Base-by-base conservation (phyloP, 805 yeast species). In the Candida maesae region DNA sequence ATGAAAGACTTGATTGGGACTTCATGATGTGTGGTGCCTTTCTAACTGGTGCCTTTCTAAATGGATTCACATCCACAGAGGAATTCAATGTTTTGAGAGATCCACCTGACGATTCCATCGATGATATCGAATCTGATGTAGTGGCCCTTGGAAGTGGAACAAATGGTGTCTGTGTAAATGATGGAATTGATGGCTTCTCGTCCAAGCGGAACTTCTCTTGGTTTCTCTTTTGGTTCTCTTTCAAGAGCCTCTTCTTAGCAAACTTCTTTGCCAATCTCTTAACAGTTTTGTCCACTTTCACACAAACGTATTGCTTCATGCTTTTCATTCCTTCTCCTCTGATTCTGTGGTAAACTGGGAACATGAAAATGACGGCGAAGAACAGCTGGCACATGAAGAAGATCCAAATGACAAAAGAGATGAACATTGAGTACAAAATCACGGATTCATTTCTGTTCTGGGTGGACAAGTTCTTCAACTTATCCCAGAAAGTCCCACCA, bases 351-450 rank as follows among this genome's bases (percentile, higher is more conserved):
- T 68, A 71, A 2, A 82, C 71, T 4, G 80, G 83, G 12, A 76
- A 50, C 35, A 71, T 70, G 44, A 71, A 66, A 2, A 78, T 27
- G 47, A 81, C 46, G 1, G 87, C 90, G 40, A 78, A 53, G 18
- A 67, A 50, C 42, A 84, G 74, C 56, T 71, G 69, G 38, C 75
- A 54, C 45, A 83, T 72, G 67, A 84, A 84, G 39, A 84, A 61
- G 11, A 78, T 65, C 90, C 93, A 88, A 50, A 88, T 73, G 13
- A 75, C 58, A 52, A 88, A 77, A 2, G 95, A 84, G 42, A 84
- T 70, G 29, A 83, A 68, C 91, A 87, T 86, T 49, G 84, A 72
- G 20, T 87, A 76, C 19, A 88, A 59, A 18, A 87, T 73, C n/a
- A 87, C 64, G 2, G 95, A 86, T 54, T 84, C 82, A 33, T 71